These are phyloP conservation scores for Salvia sclarea DNA, from an alignment of 305 asterid species.

Conservation along the genomic window DNA sequence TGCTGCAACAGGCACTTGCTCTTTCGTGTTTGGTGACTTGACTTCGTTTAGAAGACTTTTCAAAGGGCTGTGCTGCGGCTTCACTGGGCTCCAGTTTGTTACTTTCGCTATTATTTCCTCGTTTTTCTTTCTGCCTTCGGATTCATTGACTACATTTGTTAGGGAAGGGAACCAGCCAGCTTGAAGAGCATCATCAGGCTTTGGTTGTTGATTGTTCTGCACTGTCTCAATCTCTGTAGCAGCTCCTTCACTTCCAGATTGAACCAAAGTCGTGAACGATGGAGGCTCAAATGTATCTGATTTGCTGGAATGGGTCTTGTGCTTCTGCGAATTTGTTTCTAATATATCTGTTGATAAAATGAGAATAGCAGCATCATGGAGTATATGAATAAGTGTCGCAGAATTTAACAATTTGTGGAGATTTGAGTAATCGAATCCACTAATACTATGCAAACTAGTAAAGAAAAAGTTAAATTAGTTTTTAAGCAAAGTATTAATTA, in stretches of 20 bases:
- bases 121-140: constrained; percentile 84
- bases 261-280: constrained; percentile 76
- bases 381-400: background rate
- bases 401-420: background rate
- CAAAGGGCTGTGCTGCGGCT: constrained; percentile 54
- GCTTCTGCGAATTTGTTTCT: constrained; percentile 43
- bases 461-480: background rate
- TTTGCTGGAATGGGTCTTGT: constrained; percentile 37
- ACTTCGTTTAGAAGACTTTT: constrained; percentile 62
- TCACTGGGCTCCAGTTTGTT: constrained; percentile 65
- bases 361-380: constrained; percentile 8
- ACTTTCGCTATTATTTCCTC: constrained; percentile 85
- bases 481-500: background rate
- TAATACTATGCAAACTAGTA: background rate
- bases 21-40: constrained; percentile 55
- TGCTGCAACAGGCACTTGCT: constrained; percentile 41
- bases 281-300: constrained; percentile 69
- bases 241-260: constrained; percentile 37
- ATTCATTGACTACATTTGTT: constrained; percentile 66
- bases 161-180: constrained; percentile 82
- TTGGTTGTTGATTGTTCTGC: constrained; percentile 44
- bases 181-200: constrained; percentile 53
- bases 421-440: background rate
- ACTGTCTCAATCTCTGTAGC: constrained; percentile 58
- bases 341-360: constrained; percentile 46